Evolutionary conservation across 2,329 filamentous ascomycete genomes (phyloP), one percentile per base, ranked within the genome.

Genomic region (Aureobasidium sp.): DNA sequence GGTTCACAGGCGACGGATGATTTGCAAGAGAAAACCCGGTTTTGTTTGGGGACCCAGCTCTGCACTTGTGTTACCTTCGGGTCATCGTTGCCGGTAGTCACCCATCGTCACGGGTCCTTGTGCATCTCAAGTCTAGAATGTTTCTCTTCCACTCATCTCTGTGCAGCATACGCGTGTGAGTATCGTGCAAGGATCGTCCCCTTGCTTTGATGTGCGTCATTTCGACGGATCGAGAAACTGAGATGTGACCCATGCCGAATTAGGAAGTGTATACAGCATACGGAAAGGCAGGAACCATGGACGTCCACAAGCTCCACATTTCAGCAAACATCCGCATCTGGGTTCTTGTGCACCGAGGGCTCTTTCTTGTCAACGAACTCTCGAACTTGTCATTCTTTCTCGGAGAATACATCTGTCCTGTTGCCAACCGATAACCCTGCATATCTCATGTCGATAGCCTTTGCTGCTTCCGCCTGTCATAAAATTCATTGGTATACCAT

Each of bases 21-120:
- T 54, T 37, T 31, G 39, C 49, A 39, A 39, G 29, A 57, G 29
- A 57, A 27, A 57, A 57, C 40, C 53, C 19, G 53, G 53, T 47
- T 45, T 45, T 45, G 14, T 35, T 33, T 57, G 53, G 35, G 27
- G 40, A 31, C 29, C 53, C 53, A 27, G 29, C 27, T 42, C 27
- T 24, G 7, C 8, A n/a, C 31, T 24, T 24, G 53, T 57, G 40
- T 17, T n/a, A 57, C 53, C 39, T 2, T 22, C 53, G 53, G 53
- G 40, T 17, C 22, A 39, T 47, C 29, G 31, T 40, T 44, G 37
- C 53, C 53, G 53, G 53, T 44, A 57, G 53, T 33, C 37, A 27
- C 40, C 29, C 53, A 57, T 35, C 40, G 53, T 45, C 53, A 57
- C 53, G 40, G 53, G 19, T 47, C 27, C 22, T 42, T 54, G 35